Evolutionary conservation across 2,329 filamentous ascomycete genomes (phyloP).

Genomic region (Tolypocladium tundrense): DNA sequence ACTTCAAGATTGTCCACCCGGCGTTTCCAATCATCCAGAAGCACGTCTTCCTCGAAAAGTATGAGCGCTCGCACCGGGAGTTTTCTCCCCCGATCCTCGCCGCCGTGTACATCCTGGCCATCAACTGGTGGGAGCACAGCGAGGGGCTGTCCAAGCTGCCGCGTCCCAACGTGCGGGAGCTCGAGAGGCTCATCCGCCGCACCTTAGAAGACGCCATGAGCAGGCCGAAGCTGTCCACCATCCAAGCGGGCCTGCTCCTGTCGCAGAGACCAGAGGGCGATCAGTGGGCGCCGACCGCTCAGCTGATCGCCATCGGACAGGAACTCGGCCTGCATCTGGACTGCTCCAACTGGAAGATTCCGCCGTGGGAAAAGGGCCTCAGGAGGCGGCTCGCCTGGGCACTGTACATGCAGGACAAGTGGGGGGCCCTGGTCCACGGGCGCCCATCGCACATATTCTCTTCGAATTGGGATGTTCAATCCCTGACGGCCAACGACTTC

Average conservation of each 20-base stretch:
- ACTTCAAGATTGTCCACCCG: conserved; percentile 72
- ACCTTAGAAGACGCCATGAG: conserved; percentile 69
- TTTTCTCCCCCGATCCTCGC: conserved; percentile 70
- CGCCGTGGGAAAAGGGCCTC: conserved; percentile 75
- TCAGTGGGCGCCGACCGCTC: conserved; percentile 76
- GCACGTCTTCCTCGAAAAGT: conserved; percentile 68
- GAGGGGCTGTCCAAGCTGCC: conserved; percentile 52
- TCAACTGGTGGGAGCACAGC: conserved; percentile 80
- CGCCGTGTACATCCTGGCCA: conserved; percentile 72
- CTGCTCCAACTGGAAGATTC: conserved; percentile 78
- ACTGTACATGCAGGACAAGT: conserved; percentile 87
- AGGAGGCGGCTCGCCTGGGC: conserved; percentile 84
- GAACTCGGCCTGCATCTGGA: conserved; percentile 85
- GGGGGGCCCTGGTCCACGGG: conserved; percentile 77
- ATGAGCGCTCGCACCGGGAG: conserved; percentile 60
- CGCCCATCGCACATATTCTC: conserved; percentile 66
- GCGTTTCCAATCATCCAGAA: conserved; percentile 78
- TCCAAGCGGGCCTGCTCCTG: conserved; percentile 66
- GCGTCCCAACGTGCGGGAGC: conserved; percentile 59
- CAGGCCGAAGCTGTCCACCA: conserved; percentile 69
- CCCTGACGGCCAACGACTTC: conserved; percentile 58
- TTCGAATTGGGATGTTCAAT: conserved; percentile 66
- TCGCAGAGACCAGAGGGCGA: conserved; percentile 68
- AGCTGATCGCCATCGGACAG: conserved; percentile 77
- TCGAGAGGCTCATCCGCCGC: conserved; percentile 64